A percentile compares a stretch with the other conserved stretches of the same genome.
Evolutionary conservation across 164 flowering plant species (phyloP).

Genomic region (Annona squamosa): DNA sequence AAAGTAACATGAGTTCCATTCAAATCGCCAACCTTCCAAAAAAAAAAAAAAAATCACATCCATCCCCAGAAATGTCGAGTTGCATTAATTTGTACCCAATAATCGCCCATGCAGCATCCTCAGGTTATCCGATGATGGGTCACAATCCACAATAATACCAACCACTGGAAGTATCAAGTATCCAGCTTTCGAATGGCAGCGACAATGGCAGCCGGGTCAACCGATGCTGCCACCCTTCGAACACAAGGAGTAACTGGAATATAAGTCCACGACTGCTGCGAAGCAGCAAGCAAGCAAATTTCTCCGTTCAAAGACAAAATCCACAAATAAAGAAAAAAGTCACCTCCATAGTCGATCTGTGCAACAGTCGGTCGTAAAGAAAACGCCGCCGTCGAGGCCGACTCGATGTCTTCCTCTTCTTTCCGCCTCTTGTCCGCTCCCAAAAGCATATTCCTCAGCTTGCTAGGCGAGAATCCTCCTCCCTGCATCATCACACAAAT

Average conservation of each 20-base stretch:
- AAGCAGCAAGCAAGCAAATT: background rate
- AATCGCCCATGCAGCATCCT: too few species aligned
- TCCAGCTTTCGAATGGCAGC: background rate
- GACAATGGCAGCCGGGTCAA: background rate
- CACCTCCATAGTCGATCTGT: constrained; percentile 41
- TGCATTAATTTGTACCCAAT: too few species aligned
- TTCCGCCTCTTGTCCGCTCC: constrained; percentile 63
- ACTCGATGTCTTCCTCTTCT: constrained; percentile 42
- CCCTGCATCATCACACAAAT: constrained; percentile 18
- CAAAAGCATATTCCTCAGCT: constrained; percentile 59
- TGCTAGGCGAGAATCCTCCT: constrained; percentile 71
- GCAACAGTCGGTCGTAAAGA: constrained; percentile 39
- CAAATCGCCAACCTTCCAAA: too few species aligned
- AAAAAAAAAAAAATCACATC: too few species aligned
- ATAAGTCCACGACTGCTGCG: background rate
- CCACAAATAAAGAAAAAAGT: background rate
- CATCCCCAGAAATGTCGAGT: too few species aligned
- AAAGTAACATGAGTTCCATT: too few species aligned
- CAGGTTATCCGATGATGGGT: too few species aligned
- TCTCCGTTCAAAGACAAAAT: background rate
- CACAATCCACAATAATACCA: too few species aligned
- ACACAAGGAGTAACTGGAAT: background rate
- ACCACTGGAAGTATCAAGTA: too few species aligned
- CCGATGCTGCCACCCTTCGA: background rate
- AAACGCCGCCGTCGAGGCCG: constrained; percentile 32